phyloP scores from a whole-genome alignment of 1,139 yeast genomes.

The Wickerhamiella pararugosa region DNA sequence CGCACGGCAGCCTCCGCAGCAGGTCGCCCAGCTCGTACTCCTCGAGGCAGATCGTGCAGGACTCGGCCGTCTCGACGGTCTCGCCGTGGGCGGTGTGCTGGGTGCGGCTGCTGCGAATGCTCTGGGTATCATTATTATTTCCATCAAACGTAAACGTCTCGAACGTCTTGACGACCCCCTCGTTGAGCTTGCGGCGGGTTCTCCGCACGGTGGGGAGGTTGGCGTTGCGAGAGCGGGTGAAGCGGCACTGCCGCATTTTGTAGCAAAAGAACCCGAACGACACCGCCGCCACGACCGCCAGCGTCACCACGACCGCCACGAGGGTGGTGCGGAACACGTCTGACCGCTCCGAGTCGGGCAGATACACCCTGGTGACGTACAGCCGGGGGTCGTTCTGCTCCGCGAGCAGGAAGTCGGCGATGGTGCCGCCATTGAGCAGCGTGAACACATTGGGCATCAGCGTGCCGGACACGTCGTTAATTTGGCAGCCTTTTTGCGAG shows the following conservation, averaged over 20 bases:
- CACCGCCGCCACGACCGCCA: not conserved
- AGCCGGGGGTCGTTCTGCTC: not conserved
- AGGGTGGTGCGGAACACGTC: not conserved
- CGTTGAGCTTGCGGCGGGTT: not conserved
- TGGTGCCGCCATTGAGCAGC: not conserved
- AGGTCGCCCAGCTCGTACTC: conserved; percentile 36
- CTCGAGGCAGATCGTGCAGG: conserved; percentile 74
- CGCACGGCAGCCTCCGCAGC: conserved; percentile 54
- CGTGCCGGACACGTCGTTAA: not conserved
- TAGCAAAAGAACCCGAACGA: not conserved
- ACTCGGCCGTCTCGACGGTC: conserved; percentile 2
- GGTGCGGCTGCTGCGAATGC: not conserved
- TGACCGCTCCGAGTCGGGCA: not conserved
- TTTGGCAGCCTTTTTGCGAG: not conserved
- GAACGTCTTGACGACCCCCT: not conserved
- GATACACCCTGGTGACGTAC: not conserved
- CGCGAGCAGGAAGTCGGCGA: not conserved
- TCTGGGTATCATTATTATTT: not conserved
- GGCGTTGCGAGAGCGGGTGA: not conserved
- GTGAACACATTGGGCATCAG: not conserved
- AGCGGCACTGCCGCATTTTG: not conserved
- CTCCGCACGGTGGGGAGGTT: not conserved
- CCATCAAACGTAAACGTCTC: not conserved
- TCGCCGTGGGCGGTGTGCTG: not conserved
- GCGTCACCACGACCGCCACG: conserved; percentile 1